phyloP scores from a whole-genome alignment of 2,329 filamentous ascomycete species.

The Rhynchosporium secalis region DNA sequence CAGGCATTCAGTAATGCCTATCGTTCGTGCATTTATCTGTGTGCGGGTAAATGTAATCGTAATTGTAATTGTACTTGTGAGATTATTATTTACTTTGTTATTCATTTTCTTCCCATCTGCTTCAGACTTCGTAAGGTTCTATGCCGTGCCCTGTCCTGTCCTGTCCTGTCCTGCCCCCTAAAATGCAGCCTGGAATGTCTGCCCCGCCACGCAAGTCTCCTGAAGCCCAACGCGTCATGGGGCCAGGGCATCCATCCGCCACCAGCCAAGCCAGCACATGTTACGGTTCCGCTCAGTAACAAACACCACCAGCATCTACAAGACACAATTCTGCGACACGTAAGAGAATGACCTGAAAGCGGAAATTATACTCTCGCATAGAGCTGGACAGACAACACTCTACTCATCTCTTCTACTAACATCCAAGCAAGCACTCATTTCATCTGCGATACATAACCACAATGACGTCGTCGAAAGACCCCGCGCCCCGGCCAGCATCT shows the following conservation, averaged over 20 bases:
- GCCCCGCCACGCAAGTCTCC: constrained; percentile 9
- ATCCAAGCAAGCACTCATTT: neutral
- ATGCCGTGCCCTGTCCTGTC: too few relatives aligned
- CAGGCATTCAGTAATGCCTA: too few relatives aligned
- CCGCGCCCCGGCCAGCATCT: constrained; percentile 52
- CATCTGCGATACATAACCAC: constrained; percentile 2
- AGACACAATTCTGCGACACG: neutral
- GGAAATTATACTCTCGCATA: neutral
- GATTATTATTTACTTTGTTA: too few relatives aligned
- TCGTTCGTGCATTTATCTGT: too few relatives aligned
- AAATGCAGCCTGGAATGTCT: constrained; percentile 14
- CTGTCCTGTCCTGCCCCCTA: too few relatives aligned
- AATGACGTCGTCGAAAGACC: constrained; percentile 37
- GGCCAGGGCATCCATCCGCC: neutral
- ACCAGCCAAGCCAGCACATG: neutral
- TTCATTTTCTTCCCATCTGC: neutral
- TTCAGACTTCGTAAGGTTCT: neutral
- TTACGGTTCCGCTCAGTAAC: neutral
- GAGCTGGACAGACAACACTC: neutral
- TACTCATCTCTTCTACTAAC: neutral
- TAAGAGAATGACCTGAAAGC: constrained; percentile 13
- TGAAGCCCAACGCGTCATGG: constrained; percentile 15
- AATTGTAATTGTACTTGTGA: too few relatives aligned
- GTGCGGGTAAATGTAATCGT: too few relatives aligned
- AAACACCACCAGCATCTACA: neutral